phyloP scores from a whole-genome alignment of 495 filamentous ascomycete genomes.

The Lasiosphaeria hispida region DNA sequence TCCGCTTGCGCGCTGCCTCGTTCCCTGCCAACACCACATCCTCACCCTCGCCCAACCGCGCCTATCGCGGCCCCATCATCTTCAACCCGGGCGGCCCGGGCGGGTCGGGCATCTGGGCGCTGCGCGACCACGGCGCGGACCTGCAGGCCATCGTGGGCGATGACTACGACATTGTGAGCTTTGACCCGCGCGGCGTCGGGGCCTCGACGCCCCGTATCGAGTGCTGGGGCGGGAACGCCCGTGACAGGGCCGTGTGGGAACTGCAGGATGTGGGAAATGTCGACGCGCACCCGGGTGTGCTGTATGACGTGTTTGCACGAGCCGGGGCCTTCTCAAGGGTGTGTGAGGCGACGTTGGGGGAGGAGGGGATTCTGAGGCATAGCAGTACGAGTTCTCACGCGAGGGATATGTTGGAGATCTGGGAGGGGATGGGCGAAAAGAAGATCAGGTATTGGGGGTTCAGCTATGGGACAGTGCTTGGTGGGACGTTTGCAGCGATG shows the following conservation, averaged over 20 bases:
- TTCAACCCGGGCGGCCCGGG: slow-evolving; percentile 56
- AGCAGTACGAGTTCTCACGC: slow-evolving; percentile 41
- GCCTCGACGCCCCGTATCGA: slow-evolving; percentile 40
- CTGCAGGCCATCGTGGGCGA: slow-evolving; percentile 48
- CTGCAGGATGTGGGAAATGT: slow-evolving; percentile 38
- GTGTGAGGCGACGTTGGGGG: slow-evolving; percentile 31
- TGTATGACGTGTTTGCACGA: slow-evolving; percentile 41
- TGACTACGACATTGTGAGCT: slow-evolving; percentile 50
- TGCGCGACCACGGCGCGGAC: slow-evolving; percentile 33
- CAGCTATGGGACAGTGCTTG: slow-evolving; percentile 53
- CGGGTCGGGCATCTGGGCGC: slow-evolving; percentile 43
- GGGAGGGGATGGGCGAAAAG: slow-evolving; percentile 34
- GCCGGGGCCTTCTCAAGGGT: slow-evolving; percentile 36
- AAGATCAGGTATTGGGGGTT: slow-evolving; percentile 56
- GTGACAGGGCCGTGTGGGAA: slow-evolving; percentile 37
- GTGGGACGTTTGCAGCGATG: slow-evolving; percentile 51
- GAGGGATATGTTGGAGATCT: slow-evolving; percentile 43
- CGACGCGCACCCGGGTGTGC: slow-evolving; percentile 37
- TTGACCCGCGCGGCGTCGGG: slow-evolving; percentile 50
- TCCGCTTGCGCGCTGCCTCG: slow-evolving; percentile 42
- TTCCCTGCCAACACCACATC: no score
- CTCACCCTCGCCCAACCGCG: slow-evolving; percentile 6
- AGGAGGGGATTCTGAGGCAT: slow-evolving; percentile 32
- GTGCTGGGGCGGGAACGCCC: slow-evolving; percentile 38
- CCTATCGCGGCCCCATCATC: slow-evolving; percentile 47